Evolutionary conservation across 2,329 filamentous ascomycete species (phyloP), one percentile per base, ranked within the genome.

Genomic region (Albifimbria verrucaria): DNA sequence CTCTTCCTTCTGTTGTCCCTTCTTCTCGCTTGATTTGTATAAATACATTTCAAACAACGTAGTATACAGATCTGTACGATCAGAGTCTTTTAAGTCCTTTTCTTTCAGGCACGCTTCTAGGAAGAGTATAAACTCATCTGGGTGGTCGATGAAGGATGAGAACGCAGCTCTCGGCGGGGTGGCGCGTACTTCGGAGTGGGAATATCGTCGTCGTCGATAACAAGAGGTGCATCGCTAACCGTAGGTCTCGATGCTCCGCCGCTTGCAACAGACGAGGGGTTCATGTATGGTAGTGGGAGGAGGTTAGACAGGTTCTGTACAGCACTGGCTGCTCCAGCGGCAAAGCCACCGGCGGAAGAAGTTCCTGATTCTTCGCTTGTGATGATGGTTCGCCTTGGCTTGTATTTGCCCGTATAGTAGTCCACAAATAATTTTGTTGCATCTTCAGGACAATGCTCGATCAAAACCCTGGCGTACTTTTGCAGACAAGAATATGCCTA

Each of bases 11-110:
- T 92, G 72, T 46, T 78, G 76, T 10, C 86, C 86, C 63, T 86
- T 89, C 64, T 87, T 87, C 53, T 87, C 83, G 54, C 86, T 88
- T 21, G 93, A 89, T 62, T 92, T 94, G 69, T 96, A 89, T 9
- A 99, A 77, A 66, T 97, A 99, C 89, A 99, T 97, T 70, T 99
- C 95, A 65, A 99, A 97, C 15, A 99, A 71, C 0, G 95, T 97
- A 0, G 93, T 97, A 65, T 94, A 94, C 17, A 99, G 79, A 68
- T 99, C 95, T 2, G 87, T 82, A 57, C 86, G 89, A 66, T 97
- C 89, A 9, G 85, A 80, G 32, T 89, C 79, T 20, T 84, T 85
- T n/a, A 96, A 71, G 21, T 82, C 80, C 20, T 85, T 77, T 53
- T 92, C 87, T 48, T 86, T 76, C 5, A 96, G 81, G 55, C 93